Evolutionary conservation across 257 asterid species (phyloP).

Genomic region (Schizonepeta tenuifolia): DNA sequence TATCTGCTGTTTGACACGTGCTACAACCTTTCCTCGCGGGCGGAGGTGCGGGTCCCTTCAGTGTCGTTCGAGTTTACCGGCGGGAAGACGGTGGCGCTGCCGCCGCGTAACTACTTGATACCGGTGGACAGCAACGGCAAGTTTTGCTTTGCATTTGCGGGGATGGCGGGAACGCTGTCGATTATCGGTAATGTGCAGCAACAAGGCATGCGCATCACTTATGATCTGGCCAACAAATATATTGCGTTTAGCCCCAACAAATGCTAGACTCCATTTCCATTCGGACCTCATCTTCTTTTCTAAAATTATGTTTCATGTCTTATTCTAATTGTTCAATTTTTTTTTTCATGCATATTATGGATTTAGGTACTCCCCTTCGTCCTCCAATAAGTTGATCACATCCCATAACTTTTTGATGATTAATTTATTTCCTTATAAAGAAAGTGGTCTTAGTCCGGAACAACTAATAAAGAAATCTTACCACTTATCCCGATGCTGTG

Average conservation of each 20-base stretch:
- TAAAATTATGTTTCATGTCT: too few species aligned
- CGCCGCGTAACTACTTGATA: conserved; percentile 61
- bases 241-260: conserved; percentile 84
- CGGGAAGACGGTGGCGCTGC: conserved; percentile 52
- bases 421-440: too few species aligned
- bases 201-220: conserved; percentile 94
- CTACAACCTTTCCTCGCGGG: conserved; percentile 55
- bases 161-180: conserved; percentile 54
- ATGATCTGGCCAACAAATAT: conserved; percentile 56
- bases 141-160: conserved; percentile 86
- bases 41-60: conserved; percentile 64
- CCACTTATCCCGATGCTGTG: too few species aligned
- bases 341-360: too few species aligned
- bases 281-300: too few species aligned
- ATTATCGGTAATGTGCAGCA: conserved; percentile 93
- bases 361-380: too few species aligned
- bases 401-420: too few species aligned
- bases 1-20: conserved; percentile 83
- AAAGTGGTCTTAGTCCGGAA: too few species aligned
- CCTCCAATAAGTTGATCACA: too few species aligned
- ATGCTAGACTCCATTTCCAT: conserved; percentile 45
- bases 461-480: too few species aligned
- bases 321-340: too few species aligned
- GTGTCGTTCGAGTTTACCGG: conserved; percentile 62
- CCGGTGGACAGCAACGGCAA: conserved; percentile 67